phyloP scores from a whole-genome alignment of 2,329 filamentous ascomycete genomes.

The Raffaelea albimanens region DNA sequence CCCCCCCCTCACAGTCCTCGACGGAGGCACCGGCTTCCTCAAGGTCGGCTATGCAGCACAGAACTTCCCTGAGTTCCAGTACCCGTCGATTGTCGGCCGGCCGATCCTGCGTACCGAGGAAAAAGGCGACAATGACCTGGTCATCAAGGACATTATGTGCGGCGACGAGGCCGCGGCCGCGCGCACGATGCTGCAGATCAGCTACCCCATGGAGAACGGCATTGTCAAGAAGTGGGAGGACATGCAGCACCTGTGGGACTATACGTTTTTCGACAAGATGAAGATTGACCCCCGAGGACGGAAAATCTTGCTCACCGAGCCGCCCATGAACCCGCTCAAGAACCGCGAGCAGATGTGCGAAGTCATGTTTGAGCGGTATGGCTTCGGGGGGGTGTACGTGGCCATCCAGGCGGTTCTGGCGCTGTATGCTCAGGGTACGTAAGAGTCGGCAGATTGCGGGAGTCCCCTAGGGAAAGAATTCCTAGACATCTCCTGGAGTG shows the following conservation, averaged over 20 bases:
- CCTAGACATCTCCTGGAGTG: background rate
- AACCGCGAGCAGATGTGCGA: conserved; percentile 98
- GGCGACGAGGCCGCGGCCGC: conserved; percentile 95
- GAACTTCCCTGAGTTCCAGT: conserved; percentile 99
- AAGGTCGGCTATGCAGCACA: conserved; percentile 98
- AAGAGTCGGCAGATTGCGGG: no score
- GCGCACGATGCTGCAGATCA: conserved; percentile 95
- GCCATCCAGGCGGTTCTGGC: conserved; percentile 96
- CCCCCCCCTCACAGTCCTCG: conserved; percentile 62
- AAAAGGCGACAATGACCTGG: conserved; percentile 50
- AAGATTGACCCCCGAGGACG: conserved; percentile 80
- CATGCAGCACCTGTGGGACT: conserved; percentile 99
- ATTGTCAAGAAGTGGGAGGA: conserved; percentile 99
- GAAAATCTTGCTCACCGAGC: conserved; percentile 70
- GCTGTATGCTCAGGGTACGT: conserved; percentile 80
- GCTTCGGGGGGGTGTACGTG: conserved; percentile 93
- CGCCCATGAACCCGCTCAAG: conserved; percentile 93
- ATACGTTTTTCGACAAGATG: conserved; percentile 97
- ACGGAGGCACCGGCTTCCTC: conserved; percentile 98
- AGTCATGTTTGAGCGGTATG: conserved; percentile 98
- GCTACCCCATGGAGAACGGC: conserved; percentile 99
- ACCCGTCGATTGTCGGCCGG: conserved; percentile 94
- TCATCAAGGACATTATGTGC: conserved; percentile 98
- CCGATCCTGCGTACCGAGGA: conserved; percentile 97
- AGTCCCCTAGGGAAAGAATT: background rate